Evolutionary conservation across 768 basidiomycete species (phyloP).

Genomic region (Lyophyllum semitale): DNA sequence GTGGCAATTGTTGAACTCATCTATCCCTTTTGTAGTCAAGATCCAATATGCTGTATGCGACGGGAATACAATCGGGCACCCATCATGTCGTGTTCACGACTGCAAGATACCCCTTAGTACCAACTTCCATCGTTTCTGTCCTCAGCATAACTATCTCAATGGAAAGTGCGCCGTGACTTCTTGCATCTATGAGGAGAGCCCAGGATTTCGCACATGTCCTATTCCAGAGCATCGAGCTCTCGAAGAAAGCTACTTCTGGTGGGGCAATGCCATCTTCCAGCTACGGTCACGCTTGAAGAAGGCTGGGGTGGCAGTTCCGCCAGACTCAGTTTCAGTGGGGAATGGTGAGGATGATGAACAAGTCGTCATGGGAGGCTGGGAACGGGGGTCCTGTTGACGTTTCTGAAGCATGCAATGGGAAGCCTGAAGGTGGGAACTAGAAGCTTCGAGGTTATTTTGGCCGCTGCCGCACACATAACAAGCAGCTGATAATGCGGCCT

Average conservation of each 20-base stretch:
- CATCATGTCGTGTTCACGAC: conserved; percentile 29
- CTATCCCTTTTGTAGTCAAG: no score
- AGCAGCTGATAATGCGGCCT: conserved; percentile 29
- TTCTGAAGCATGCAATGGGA: no score
- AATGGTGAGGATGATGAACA: no score
- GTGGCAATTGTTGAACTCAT: no score
- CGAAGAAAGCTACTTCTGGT: conserved; percentile 17
- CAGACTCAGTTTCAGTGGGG: no score
- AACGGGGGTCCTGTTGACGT: no score
- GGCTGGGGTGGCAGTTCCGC: no score
- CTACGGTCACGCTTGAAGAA: conserved; percentile 25
- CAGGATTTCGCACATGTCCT: conserved; percentile 20
- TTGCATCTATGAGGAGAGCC: conserved; percentile 9
- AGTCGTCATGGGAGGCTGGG: no score
- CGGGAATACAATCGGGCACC: conserved; percentile 35
- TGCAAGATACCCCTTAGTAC: conserved; percentile 22
- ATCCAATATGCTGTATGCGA: no score
- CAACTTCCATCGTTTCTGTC: conserved; percentile 16
- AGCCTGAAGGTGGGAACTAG: no score
- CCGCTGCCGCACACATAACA: conserved; percentile 31
- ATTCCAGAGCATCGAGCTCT: conserved; percentile 19
- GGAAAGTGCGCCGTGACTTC: conserved; percentile 12
- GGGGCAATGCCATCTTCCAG: conserved; percentile 24
- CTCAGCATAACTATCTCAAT: conserved; percentile 9
- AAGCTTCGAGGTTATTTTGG: conserved; percentile 26